Base-by-base conservation (phyloP, 768 basidiomycete genomes). In the Antrodiella citrinella region DNA sequence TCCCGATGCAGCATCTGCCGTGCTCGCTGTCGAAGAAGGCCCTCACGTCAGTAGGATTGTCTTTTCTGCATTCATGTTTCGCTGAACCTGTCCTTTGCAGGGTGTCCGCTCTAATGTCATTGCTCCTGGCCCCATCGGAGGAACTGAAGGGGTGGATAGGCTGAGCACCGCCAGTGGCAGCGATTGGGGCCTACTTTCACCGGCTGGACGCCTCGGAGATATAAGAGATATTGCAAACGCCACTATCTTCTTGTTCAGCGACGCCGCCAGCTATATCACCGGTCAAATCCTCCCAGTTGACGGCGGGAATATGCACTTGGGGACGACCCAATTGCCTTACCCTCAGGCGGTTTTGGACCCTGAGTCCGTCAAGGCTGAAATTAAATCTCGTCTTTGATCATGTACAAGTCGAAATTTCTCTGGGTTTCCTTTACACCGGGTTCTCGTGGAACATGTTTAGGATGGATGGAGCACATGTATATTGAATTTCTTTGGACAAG, bases 81-180 rank as follows among this genome's bases (percentile, higher is more conserved):
- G n/a, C n/a, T n/a, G 26, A 30, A 39, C 21, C 24, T 23, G 20
- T 40, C 20, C 15, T 7, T 15, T 35, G 19, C 49, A 62, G 63
- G 95, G 95, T n/a, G 82, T 98, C 18, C 82, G 94, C 43, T 89
- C 90, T 15, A 96, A 91, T 58, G 81, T 88, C 44, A 82, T 92
- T 57, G 76, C 89, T 3, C 90, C 91, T 3, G 87, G 93, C 2
- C 83, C 88, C 4, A 94, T 95, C 51, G 76, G 61, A 3, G 80
- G 73, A 9, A 96, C 95, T 1, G 91, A 87, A 64, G 86, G 85
- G 48, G 69, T 76, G 66, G 71, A 76, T 53, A 80, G 84, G n/a
- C 74, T 89, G 47, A 22, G 41, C 7, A 7, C 15, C 9, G 41
- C n/a, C 15, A 59, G 52, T 35, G 54, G 63, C 19, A 57, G 53